Base-by-base conservation (phyloP, 1,139 yeast genomes). In the Debaryomyces sp. region DNA sequence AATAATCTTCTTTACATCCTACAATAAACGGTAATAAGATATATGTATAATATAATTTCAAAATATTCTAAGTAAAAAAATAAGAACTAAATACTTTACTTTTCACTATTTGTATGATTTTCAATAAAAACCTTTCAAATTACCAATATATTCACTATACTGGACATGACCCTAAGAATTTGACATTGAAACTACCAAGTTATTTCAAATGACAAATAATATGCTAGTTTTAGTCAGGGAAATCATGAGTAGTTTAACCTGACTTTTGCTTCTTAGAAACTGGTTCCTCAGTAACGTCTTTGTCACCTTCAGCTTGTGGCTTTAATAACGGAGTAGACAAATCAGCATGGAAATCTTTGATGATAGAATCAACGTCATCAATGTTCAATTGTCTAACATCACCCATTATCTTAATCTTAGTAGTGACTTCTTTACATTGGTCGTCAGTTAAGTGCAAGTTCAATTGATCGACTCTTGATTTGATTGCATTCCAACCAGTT, bases 401-500 rank as follows among this genome's bases (percentile, higher is more conserved):
- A 60, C 98, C 98, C 66, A 94, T 81, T 72, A 85, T 79, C 81
- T 94, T 94, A 71, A 94, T 91, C 81, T 92, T 92, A 58, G 80
- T 79, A 41, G 99, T 94, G 56, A 94, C 96, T 69, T 90, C 97
- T 81, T 94, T 94, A 74, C 89, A 81, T 77, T 94, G 98, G 60
- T 85, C 94, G 66, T 94, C 99, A 49, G 94, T 85, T 68, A 94
- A 80, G 62, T 87, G 76, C 73, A 94, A 81, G 73, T 94, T 91
- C 78, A 94, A 84, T 75, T 94, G 98, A 70, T 94, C 99, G 49
- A 94, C 99, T 78, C 99, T 86, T 49, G 96, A 86, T 79, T 94
- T 94, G 80, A 94, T 94, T 44, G 98, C 98, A 70, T 94, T 94
- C 99, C 99, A 94, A 49, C 99, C 99, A 33, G 99, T 94, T 64